A percentile compares a stretch with the other conserved stretches of the same genome.
Evolutionary conservation across 176 grass and related monocot species (phyloP).

Genomic region (Ampelocalamus luodianensis): DNA sequence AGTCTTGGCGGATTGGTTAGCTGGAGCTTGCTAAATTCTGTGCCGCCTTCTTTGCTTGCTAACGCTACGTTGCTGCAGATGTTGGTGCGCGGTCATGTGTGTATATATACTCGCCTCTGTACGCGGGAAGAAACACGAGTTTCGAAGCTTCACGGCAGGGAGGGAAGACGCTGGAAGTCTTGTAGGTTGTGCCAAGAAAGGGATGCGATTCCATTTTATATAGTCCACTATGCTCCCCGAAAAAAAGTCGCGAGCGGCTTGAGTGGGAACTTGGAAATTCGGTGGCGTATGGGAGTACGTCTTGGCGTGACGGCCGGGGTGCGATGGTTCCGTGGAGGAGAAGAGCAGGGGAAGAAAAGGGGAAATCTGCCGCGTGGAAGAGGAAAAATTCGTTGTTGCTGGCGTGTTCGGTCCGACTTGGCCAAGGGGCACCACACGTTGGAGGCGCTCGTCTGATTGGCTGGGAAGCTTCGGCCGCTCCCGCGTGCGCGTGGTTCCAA

Average conservation of each 20-base stretch:
- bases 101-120: not conserved
- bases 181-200: not conserved
- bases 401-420: conserved; percentile 5
- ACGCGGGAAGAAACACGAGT: not conserved
- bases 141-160: conserved; percentile 52
- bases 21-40: not conserved
- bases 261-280: conserved; percentile 16
- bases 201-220: not conserved
- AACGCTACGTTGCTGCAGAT: not conserved
- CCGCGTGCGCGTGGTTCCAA: not conserved
- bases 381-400: not conserved
- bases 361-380: not conserved
- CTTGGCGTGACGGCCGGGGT: conserved; percentile 4
- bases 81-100: not conserved
- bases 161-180: not conserved
- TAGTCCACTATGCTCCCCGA: too few relatives aligned
- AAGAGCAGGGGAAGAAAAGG: not conserved
- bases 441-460: not conserved
- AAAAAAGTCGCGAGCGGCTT: not conserved
- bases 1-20: not conserved
- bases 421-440: not conserved
- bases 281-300: conserved; percentile 23
- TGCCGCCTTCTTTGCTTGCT: not conserved
- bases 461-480: not conserved
- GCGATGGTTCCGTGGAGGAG: not conserved